Percentiles rank a stretch among this genome's conserved stretches.
These are phyloP conservation scores for Cercospora sp. DNA, from an alignment of 2,329 filamentous ascomycete species.

Conservation along the genomic window DNA sequence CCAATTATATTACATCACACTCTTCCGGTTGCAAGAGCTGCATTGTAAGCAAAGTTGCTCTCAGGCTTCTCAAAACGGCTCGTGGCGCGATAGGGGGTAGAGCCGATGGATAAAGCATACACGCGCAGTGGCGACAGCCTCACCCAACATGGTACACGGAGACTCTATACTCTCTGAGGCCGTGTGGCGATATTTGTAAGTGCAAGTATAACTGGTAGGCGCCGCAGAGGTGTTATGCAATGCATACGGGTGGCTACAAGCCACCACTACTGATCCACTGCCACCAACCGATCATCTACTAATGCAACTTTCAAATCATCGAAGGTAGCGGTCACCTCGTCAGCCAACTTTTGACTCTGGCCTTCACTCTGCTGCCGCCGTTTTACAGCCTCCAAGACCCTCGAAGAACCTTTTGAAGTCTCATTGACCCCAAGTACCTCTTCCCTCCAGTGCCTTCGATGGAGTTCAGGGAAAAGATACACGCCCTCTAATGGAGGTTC, in stretches of 20 bases:
- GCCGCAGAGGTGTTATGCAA: background rate
- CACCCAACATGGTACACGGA: background rate
- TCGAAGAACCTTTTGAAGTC: background rate
- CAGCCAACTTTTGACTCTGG: background rate
- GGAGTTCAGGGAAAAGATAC: background rate
- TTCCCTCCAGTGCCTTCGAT: background rate
- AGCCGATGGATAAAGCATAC: background rate
- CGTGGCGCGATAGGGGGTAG: too few species aligned
- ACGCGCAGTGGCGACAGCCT: background rate
- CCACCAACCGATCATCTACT: background rate
- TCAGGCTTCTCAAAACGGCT: too few species aligned
- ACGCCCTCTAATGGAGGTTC: background rate
- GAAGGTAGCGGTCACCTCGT: background rate
- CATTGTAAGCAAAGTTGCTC: too few species aligned
- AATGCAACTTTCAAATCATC: background rate
- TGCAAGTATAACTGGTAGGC: background rate
- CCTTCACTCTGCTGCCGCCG: background rate
- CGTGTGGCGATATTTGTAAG: background rate
- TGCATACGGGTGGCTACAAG: background rate
- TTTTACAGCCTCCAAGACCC: background rate
- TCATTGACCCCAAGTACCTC: background rate
- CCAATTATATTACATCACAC: too few species aligned
- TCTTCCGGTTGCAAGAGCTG: too few species aligned
- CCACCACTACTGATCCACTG: background rate
- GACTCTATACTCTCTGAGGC: background rate